Conservation (phyloP, 345 rosid species). For the Salix arbutifolia region DNA sequence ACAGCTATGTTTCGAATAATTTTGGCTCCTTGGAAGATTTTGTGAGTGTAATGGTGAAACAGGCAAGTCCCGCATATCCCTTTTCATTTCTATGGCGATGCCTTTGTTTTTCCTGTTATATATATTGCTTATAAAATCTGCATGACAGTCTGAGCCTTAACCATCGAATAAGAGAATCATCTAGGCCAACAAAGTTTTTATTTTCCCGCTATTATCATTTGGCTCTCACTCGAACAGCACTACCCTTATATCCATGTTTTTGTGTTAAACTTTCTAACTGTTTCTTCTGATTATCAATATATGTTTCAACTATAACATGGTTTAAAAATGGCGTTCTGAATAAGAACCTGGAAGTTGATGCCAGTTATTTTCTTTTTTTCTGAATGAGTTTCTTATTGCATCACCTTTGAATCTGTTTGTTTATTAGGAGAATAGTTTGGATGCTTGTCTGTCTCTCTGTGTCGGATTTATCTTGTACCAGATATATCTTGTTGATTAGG, state of each 20-base stretch:
- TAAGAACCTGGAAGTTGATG: neutral
- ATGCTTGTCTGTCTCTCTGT: neutral
- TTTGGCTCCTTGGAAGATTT: slow-evolving; percentile 68
- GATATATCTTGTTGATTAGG: neutral
- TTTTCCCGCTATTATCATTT: neutral
- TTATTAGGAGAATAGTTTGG: neutral
- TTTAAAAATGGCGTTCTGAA: neutral
- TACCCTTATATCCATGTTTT: neutral
- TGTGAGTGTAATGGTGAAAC: slow-evolving; percentile 52
- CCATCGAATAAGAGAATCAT: neutral
- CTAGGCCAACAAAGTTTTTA: neutral
- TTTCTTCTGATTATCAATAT: neutral
- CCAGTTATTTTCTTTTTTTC: neutral
- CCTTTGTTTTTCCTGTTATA: neutral
- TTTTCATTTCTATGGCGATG: neutral
- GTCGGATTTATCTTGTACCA: neutral
- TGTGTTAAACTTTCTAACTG: neutral
- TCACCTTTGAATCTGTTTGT: neutral
- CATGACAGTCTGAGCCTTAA: neutral
- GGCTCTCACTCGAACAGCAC: neutral
- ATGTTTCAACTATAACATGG: neutral
- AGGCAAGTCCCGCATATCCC: slow-evolving; percentile 34
- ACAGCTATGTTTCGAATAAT: slow-evolving; percentile 37
- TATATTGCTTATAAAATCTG: neutral
- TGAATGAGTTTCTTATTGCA: neutral